phyloP scores from a whole-genome alignment of 129 eudicot species.

The Sambucus nigra region DNA sequence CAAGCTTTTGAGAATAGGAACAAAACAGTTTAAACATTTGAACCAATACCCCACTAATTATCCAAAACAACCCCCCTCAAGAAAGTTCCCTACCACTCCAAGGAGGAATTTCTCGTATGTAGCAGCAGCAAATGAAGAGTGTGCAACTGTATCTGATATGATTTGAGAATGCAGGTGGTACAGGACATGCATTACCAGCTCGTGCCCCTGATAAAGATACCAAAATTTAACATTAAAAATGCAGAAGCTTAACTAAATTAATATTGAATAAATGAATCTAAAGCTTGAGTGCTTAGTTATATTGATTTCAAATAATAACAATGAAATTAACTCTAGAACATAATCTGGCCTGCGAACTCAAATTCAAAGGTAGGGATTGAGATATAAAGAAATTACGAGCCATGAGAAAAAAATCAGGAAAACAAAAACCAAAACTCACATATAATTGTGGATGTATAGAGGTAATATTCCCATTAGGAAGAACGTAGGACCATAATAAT shows the following conservation, averaged over 20 bases:
- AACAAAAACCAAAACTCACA: not conserved
- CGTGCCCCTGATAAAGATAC: constrained; percentile 66
- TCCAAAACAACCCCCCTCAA: not conserved
- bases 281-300: too few relatives aligned
- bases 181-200: constrained; percentile 81
- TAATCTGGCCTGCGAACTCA: not conserved
- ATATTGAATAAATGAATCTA: not conserved
- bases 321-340: not conserved
- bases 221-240: not conserved
- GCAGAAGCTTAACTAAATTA: not conserved
- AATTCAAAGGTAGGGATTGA: too few relatives aligned
- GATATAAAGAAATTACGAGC: not conserved
- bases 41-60: not conserved
- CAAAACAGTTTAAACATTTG: too few relatives aligned
- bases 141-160: constrained; percentile 38
- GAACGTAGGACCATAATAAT: too few relatives aligned
- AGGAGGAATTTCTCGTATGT: constrained; percentile 72
- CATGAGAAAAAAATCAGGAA: too few relatives aligned
- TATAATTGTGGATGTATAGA: not conserved
- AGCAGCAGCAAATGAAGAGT: constrained; percentile 38
- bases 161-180: constrained; percentile 60
- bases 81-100: constrained; percentile 59
- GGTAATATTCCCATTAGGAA: not conserved
- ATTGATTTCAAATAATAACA: not conserved
- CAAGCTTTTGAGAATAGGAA: too few relatives aligned